Percentiles rank a stretch among this genome's conserved stretches.
phyloP scores from a whole-genome alignment of 495 filamentous ascomycete species.

The Extremus antarcticus region DNA sequence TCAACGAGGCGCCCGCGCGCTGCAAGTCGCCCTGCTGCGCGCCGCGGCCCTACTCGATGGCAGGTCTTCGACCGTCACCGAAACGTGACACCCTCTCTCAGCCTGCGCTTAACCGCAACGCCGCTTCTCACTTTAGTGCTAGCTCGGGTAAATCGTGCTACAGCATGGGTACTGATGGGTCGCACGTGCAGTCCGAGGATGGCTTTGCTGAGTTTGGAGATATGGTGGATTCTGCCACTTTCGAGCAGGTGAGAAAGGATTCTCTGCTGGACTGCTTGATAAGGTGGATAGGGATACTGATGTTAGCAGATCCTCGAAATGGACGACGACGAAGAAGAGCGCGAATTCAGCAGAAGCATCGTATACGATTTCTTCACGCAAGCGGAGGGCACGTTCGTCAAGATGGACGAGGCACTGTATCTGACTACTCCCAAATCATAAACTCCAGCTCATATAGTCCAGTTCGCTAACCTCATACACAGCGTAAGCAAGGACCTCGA shows the following conservation, averaged over 20 bases:
- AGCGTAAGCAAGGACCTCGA: conserved; percentile 41
- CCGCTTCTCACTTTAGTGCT: not conserved
- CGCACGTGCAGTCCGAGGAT: conserved; percentile 33
- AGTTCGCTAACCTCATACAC: not conserved
- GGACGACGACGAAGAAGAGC: conserved; percentile 75
- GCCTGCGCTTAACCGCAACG: conserved; percentile 6
- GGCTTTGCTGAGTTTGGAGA: conserved; percentile 50
- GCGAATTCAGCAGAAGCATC: conserved; percentile 71
- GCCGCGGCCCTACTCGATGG: not conserved
- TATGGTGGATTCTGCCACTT: conserved; percentile 65
- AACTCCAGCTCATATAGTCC: not conserved
- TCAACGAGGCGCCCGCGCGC: not conserved
- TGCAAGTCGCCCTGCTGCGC: not conserved
- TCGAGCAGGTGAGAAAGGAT: conserved; percentile 48
- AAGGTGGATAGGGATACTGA: not conserved
- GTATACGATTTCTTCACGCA: conserved; percentile 91
- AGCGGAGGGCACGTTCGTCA: conserved; percentile 69
- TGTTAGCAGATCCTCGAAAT: conserved; percentile 65
- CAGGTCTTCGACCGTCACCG: not conserved
- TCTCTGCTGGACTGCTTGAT: not conserved
- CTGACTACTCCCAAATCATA: conserved; percentile 1
- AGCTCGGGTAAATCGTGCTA: conserved; percentile 1
- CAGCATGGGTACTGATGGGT: conserved; percentile 15
- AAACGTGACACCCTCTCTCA: not conserved
- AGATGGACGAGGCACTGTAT: conserved; percentile 78